Evolutionary conservation across 768 basidiomycete species (phyloP), one percentile per base, ranked within the genome.

Genomic region (Collybia nuda): DNA sequence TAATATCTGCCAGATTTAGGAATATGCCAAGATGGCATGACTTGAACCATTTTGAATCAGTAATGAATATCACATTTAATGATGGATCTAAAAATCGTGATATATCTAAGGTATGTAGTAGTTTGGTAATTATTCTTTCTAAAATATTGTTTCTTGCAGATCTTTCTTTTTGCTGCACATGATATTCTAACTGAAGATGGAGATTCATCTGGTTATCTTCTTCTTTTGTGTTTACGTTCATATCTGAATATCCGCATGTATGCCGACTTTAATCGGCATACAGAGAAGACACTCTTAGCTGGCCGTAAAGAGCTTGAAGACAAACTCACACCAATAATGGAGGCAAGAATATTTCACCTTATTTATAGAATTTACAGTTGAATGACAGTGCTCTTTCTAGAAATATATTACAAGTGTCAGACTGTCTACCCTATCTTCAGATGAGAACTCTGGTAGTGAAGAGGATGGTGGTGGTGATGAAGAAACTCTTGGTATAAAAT

Each of bases 31-130:
- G n/a, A n/a, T n/a, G n/a, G n/a, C n/a, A n/a, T n/a, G n/a, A n/a
- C n/a, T n/a, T n/a, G n/a, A n/a, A n/a, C n/a, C n/a, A n/a, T n/a
- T n/a, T n/a, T n/a, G n/a, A n/a, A n/a, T n/a, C n/a, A n/a, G n/a
- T n/a, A n/a, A n/a, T n/a, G n/a, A n/a, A n/a, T n/a, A n/a, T n/a
- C n/a, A n/a, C n/a, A n/a, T n/a, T n/a, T 47, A 54, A 48, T 1
- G 62, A 72, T 54, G 65, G 63, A 3, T 58, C 48, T 15, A 70
- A 69, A 40, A 51, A 58, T 42, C 41, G 54, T 21, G 66, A 69
- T 50, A 57, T 71, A 5, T 45, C 60, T 5, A 69, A 65, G 47
- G 67, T 71, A 49, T 40, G 36, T 32, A 18, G 26, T 24, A 19
- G 42, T 23, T n/a, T n/a, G n/a, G 38, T 17, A 22, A 18, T 39